phyloP scores from a whole-genome alignment of 768 basidiomycete species.

The Crucibulum laeve region DNA sequence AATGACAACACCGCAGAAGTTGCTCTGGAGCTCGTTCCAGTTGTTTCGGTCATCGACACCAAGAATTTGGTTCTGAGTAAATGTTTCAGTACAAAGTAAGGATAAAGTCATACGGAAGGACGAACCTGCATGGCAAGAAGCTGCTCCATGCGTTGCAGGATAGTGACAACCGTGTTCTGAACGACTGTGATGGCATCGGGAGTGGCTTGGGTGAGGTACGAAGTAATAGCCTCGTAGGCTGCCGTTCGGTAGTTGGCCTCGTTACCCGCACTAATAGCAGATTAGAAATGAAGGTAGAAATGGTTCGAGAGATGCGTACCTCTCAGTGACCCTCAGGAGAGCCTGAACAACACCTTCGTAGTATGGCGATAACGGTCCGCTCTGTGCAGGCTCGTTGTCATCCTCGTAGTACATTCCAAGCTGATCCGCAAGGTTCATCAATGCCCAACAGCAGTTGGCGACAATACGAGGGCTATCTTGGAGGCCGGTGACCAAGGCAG shows the following conservation, averaged over 20 bases:
- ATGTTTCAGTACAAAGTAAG: not conserved
- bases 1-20: constrained; percentile 86
- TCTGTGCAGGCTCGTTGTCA: constrained; percentile 47
- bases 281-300: constrained; percentile 8
- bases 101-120: constrained; percentile 1
- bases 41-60: constrained; percentile 96
- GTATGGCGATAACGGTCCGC: constrained; percentile 78
- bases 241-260: constrained; percentile 93
- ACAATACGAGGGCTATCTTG: constrained; percentile 81
- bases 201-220: constrained; percentile 78
- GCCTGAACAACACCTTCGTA: constrained; percentile 85
- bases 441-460: constrained; percentile 92
- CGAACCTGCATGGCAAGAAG: constrained; percentile 77
- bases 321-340: constrained; percentile 83
- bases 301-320: constrained; percentile 37
- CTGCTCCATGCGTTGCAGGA: constrained; percentile 89
- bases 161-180: constrained; percentile 74
- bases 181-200: constrained; percentile 77
- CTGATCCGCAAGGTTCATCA: constrained; percentile 95
- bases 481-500: constrained; percentile 79
- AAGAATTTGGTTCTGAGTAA: constrained; percentile 78
- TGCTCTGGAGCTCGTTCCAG: constrained; percentile 98
- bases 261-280: constrained; percentile 57
- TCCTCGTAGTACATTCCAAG: constrained; percentile 66
- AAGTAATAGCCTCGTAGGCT: constrained; percentile 93